Evolutionary conservation across 2,329 filamentous ascomycete species (phyloP), one percentile per base, ranked within the genome.

Genomic region (Trichoderma simmonsii): DNA sequence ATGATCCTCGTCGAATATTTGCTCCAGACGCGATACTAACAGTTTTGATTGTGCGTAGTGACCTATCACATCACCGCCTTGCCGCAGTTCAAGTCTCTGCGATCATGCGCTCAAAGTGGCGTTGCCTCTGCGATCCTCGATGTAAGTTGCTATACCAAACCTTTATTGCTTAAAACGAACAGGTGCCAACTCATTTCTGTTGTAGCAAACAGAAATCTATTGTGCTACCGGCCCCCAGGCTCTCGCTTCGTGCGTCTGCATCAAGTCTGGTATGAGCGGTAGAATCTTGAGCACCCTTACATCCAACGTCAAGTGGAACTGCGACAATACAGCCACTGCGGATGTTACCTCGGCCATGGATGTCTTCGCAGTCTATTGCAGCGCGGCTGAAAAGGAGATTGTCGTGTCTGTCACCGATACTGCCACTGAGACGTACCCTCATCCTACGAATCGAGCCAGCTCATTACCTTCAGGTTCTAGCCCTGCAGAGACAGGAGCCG

Each of bases 51-150:
- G 8, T 0, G 3, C 9, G 4, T 26, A 86, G 84, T 89, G 83
- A 82, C 85, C 0, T 89, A 88, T 75, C 86, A 87, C 72, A 85
- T 89, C 71, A 87, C 86, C 1, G 87, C 83, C 14, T 77, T 89
- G 32, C 80, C 84, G 0, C 78, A 85, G 71, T 89, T 80, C 73
- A 82, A 79, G 56, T 80, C 82, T 0, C 79, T 89, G 0, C 81
- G 81, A 0, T 75, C 78, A 0, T 88, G 86, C 69, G 86, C 85
- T 1, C 80, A 83, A 70, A 78, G 75, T 0, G 86, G 80, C 0
- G 73, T 89, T 21, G 83, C 83, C 3, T 79, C 81, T 57, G 84
- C 79, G 4, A 76, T 87, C 3, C 77, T 82, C 34, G 77, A 76
- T 59, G 85, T 86, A 78, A 75, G 81, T 73, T 11, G 18, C 30